A percentile compares a stretch with the other conserved stretches of the same genome.
phyloP scores from a whole-genome alignment of 2,329 filamentous ascomycete genomes.

The Fusarium sp. region DNA sequence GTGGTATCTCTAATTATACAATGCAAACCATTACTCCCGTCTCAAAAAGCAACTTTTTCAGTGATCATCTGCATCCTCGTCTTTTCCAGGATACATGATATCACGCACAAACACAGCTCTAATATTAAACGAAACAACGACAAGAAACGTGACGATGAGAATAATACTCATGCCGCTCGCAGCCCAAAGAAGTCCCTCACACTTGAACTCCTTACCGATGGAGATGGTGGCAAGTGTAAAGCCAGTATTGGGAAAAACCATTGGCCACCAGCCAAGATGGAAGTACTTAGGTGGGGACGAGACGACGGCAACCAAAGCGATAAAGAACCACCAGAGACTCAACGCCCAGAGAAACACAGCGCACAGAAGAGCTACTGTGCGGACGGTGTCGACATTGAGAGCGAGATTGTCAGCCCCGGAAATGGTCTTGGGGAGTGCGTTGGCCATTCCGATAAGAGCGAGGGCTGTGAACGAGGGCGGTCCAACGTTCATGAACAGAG shows the following conservation, averaged over 20 bases:
- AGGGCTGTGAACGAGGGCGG: constrained; percentile 79
- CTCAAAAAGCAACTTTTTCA: constrained; percentile 30
- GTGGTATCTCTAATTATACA: constrained; percentile 30
- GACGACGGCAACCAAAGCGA: constrained; percentile 53
- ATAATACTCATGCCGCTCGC: constrained; percentile 65
- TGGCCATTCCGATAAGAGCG: constrained; percentile 76
- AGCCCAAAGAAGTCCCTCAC: constrained; percentile 61
- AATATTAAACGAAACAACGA: constrained; percentile 59
- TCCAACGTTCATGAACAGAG: constrained; percentile 82
- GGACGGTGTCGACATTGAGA: constrained; percentile 60
- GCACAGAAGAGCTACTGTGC: constrained; percentile 60
- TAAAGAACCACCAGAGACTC: constrained; percentile 68
- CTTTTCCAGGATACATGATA: constrained; percentile 68
- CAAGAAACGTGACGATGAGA: constrained; percentile 57
- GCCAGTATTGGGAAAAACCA: constrained; percentile 73
- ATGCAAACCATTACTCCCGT: constrained; percentile 15
- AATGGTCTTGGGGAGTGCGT: constrained; percentile 58
- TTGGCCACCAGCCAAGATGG: constrained; percentile 74
- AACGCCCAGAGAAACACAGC: constrained; percentile 75
- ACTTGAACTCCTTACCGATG: constrained; percentile 64
- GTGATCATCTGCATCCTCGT: constrained; percentile 67
- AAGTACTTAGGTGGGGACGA: constrained; percentile 63
- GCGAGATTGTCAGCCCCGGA: constrained; percentile 59
- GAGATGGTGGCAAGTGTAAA: constrained; percentile 70
- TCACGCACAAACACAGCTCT: constrained; percentile 64